Conservation (phyloP, 108 stramenopile species). For the Nitzschia sp. region DNA sequence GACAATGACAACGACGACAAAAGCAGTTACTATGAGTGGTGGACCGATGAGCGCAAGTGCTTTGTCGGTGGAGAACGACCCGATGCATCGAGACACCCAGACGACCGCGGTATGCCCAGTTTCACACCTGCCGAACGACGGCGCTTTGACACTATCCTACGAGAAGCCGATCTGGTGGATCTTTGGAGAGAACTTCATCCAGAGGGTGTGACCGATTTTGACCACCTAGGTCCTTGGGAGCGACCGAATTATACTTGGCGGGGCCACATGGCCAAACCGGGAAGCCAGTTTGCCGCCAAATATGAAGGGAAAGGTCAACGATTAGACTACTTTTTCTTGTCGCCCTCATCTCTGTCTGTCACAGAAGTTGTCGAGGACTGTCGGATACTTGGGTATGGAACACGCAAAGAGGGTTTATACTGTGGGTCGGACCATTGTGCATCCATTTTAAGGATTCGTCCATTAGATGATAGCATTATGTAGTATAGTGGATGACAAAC, state of each 20-base stretch:
- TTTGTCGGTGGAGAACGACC: slow-evolving; percentile 7
- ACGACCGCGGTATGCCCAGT: slow-evolving; percentile 37
- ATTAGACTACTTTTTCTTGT: slow-evolving; percentile 43
- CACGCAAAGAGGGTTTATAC: slow-evolving; percentile 26
- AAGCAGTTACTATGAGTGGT: slow-evolving; percentile 33
- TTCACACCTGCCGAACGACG: slow-evolving; percentile 42
- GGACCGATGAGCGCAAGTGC: slow-evolving; percentile 40
- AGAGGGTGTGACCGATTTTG: slow-evolving; percentile 4
- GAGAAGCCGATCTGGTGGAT: slow-evolving; percentile 34
- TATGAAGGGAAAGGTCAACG: slow-evolving; percentile 47
- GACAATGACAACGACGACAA: background rate
- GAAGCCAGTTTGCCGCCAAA: slow-evolving; percentile 7
- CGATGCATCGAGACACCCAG: background rate
- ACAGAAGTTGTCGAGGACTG: slow-evolving; percentile 16
- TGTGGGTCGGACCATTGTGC: slow-evolving; percentile 51
- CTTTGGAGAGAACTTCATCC: slow-evolving; percentile 47
- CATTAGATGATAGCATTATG: no score
- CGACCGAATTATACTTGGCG: slow-evolving; percentile 43
- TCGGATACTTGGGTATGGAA: slow-evolving; percentile 42
- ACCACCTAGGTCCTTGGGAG: slow-evolving; percentile 17
- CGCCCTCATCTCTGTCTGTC: background rate
- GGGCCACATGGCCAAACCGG: slow-evolving; percentile 17
- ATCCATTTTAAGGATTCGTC: background rate
- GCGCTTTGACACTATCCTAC: slow-evolving; percentile 25
- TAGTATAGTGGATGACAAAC: no score